These are phyloP conservation scores for Boletus pseudo-olivaceus DNA, from an alignment of 768 basidiomycete genomes.

Conservation along the genomic window DNA sequence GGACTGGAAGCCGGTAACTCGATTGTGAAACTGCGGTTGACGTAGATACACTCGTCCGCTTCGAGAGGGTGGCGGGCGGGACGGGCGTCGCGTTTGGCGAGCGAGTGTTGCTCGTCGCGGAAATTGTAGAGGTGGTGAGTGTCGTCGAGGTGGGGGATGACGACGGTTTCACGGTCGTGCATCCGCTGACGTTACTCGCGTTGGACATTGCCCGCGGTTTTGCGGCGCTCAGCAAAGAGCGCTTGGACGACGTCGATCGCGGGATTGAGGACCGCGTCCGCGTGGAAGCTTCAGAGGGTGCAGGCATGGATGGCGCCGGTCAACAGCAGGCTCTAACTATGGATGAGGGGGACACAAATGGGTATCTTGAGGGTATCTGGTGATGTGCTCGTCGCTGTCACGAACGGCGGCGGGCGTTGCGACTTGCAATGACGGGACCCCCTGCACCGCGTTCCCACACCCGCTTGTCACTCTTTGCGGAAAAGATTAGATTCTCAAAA, in stretches of 20 bases:
- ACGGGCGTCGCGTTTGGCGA: conserved; percentile 54
- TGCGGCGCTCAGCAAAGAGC: conserved; percentile 41
- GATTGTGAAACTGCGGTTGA: conserved; percentile 35
- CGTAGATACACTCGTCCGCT: conserved; percentile 38
- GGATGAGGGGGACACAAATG: neutral
- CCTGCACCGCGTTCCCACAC: conserved; percentile 20
- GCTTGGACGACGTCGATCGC: conserved; percentile 37
- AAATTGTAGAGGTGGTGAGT: conserved; percentile 25
- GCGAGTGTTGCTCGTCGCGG: conserved; percentile 25
- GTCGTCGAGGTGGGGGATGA: conserved; percentile 26
- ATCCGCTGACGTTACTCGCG: conserved; percentile 46
- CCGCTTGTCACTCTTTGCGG: neutral
- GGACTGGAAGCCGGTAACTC: conserved; percentile 39
- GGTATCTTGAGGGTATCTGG: conserved; percentile 20
- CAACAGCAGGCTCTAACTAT: neutral
- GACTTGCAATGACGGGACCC: conserved; percentile 1
- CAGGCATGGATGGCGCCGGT: conserved; percentile 20
- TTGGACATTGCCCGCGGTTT: conserved; percentile 56
- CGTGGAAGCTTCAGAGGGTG: conserved; percentile 54
- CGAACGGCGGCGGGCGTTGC: conserved; percentile 17
- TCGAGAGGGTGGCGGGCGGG: conserved; percentile 35
- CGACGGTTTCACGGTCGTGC: conserved; percentile 45
- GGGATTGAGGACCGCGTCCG: conserved; percentile 40
- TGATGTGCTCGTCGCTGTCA: conserved; percentile 14
- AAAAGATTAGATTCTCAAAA: neutral